Conservation (phyloP, 2,329 filamentous ascomycete genomes). For the Phaeosphaeria sp. region DNA sequence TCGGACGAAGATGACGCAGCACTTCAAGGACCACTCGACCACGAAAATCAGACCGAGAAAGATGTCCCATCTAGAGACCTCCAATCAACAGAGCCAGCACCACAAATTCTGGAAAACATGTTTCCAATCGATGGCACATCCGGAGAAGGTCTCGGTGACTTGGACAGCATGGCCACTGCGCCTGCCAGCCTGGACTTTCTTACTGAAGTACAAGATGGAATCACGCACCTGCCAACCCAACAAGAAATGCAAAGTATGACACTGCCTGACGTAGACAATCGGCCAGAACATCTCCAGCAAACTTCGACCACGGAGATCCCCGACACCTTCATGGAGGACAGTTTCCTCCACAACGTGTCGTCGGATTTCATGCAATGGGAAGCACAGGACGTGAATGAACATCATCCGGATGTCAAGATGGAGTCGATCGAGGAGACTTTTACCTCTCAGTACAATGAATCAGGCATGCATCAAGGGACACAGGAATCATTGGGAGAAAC, state of each 20-base stretch:
- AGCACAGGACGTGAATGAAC: constrained; percentile 4
- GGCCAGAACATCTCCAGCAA: not conserved
- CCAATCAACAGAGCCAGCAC: not conserved
- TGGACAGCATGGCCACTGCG: constrained; percentile 13
- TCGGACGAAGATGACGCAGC: not conserved
- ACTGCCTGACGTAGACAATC: constrained; percentile 1
- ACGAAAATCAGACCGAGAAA: not conserved
- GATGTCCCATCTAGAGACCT: not conserved
- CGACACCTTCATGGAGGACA: constrained; percentile 1
- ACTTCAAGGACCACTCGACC: not conserved
- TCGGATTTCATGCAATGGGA: constrained; percentile 4
- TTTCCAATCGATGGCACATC: not conserved
- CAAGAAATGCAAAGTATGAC: constrained; percentile 3
- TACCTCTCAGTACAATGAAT: constrained; percentile 9
- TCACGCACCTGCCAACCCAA: constrained; percentile 10
- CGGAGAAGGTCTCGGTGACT: constrained; percentile 16
- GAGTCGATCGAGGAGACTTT: constrained; percentile 39
- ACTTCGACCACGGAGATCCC: not conserved
- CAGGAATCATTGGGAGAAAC: constrained; percentile 5
- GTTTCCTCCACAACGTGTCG: constrained; percentile 12
- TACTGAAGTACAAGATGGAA: not conserved
- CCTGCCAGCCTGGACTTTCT: constrained; percentile 4
- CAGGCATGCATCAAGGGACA: constrained; percentile 1
- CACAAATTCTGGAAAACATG: not conserved
- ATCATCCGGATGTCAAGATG: constrained; percentile 33